These are phyloP conservation scores for Lobosporangium transversale DNA, from an alignment of 192 early-diverging fungal genomes.

Conservation along the genomic window DNA sequence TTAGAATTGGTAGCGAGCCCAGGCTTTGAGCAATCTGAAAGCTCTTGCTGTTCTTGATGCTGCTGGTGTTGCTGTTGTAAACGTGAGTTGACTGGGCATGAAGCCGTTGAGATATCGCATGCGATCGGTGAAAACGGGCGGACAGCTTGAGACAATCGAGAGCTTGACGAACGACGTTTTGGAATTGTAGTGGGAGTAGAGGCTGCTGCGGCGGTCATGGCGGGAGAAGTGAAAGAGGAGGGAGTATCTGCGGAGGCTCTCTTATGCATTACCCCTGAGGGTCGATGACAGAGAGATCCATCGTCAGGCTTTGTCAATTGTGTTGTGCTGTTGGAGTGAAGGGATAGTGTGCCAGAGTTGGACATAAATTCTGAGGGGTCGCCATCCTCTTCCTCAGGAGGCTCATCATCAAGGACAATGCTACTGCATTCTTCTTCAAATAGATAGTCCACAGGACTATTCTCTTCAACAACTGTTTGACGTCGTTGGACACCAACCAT, in stretches of 20 bases:
- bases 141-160: neutral
- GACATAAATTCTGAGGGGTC: slow-evolving; percentile 33
- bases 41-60: neutral
- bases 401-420: slow-evolving; percentile 3
- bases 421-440: slow-evolving; percentile 29
- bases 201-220: slow-evolving; percentile 7
- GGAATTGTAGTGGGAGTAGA: slow-evolving; percentile 4
- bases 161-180: slow-evolving; percentile 3
- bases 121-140: slow-evolving; percentile 17
- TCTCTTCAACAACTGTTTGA: slow-evolving; percentile 1
- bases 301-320: slow-evolving; percentile 28
- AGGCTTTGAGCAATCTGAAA: neutral
- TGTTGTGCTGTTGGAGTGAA: slow-evolving; percentile 23
- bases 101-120: slow-evolving; percentile 12
- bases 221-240: neutral
- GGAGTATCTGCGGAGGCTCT: neutral
- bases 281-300: neutral
- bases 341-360: slow-evolving; percentile 20
- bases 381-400: neutral
- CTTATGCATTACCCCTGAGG: neutral
- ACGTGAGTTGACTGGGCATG: slow-evolving; percentile 3
- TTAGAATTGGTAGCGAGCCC: neutral
- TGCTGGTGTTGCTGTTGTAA: neutral
- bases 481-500: neutral
- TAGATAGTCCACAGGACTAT: slow-evolving; percentile 8